Evolutionary conservation across 2,329 filamentous ascomycete species (phyloP).

Genomic region (Hansfordia pulvinata): DNA sequence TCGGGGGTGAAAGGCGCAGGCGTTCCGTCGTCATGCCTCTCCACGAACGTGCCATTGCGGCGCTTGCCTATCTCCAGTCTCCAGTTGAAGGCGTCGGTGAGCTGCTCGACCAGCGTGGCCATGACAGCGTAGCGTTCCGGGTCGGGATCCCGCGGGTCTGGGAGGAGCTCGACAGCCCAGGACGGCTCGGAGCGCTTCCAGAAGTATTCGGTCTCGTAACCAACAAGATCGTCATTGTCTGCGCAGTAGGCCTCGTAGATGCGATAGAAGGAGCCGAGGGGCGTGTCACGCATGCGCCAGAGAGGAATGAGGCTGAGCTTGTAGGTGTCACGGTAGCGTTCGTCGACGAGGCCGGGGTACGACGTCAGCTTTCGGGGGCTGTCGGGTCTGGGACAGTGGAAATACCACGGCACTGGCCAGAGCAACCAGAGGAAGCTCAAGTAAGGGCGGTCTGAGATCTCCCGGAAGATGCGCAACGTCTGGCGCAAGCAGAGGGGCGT

Average conservation of each 20-base stretch:
- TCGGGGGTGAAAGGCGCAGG: slow-evolving; percentile 3
- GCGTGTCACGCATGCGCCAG: slow-evolving; percentile 11
- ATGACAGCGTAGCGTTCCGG: slow-evolving; percentile 11
- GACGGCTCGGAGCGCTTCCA: slow-evolving; percentile 8
- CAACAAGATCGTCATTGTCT: slow-evolving; percentile 9
- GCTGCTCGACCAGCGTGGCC: slow-evolving; percentile 10
- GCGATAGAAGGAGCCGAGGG: slow-evolving; percentile 12
- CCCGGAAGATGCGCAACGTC: no score
- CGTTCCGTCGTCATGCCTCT: slow-evolving; percentile 3
- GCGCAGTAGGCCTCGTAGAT: slow-evolving; percentile 15
- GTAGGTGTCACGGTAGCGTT: slow-evolving; percentile 4
- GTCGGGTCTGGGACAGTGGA: slow-evolving; percentile 1
- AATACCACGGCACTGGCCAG: slow-evolving; percentile 5
- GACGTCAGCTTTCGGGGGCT: slow-evolving; percentile 2
- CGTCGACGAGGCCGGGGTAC: slow-evolving; percentile 1
- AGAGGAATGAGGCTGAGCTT: slow-evolving; percentile 4
- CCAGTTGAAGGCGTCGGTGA: slow-evolving; percentile 12
- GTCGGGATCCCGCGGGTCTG: slow-evolving; percentile 11
- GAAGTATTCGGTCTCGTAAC: slow-evolving; percentile 14
- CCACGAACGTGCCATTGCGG: slow-evolving; percentile 3
- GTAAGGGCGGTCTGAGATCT: no score
- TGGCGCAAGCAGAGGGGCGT: no score
- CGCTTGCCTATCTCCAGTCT: slow-evolving; percentile 9
- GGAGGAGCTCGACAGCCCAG: slow-evolving; percentile 8
- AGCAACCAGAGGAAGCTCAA: no score